Evolutionary conservation across 2,329 filamentous ascomycete species (phyloP).

Genomic region (Fusarium sp.): DNA sequence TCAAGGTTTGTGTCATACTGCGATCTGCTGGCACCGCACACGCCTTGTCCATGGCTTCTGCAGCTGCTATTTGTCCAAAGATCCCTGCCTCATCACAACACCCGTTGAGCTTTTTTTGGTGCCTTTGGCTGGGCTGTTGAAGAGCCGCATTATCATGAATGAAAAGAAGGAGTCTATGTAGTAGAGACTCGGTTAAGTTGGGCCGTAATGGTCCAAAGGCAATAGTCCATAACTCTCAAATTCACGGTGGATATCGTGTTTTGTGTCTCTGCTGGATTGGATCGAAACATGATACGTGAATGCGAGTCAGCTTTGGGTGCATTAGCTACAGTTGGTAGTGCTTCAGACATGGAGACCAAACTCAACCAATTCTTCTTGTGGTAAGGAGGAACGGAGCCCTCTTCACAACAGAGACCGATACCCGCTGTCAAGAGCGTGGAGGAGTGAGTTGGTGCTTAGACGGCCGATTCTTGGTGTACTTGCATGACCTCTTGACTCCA

Average conservation of each 20-base stretch:
- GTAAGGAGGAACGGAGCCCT: background rate
- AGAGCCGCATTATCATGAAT: slow-evolving; percentile 27
- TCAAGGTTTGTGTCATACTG: slow-evolving; percentile 18
- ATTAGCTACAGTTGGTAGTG: slow-evolving; percentile 10
- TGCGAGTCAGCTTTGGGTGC: slow-evolving; percentile 35
- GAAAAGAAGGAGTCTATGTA: slow-evolving; percentile 15
- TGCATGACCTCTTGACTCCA: slow-evolving; percentile 7
- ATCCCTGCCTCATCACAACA: slow-evolving; percentile 36
- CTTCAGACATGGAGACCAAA: slow-evolving; percentile 20
- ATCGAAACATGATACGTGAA: slow-evolving; percentile 11
- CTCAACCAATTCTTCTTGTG: background rate
- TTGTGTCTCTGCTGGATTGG: slow-evolving; percentile 39
- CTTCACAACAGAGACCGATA: background rate
- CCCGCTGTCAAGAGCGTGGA: background rate
- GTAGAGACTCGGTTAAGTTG: slow-evolving; percentile 7
- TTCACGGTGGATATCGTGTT: slow-evolving; percentile 27
- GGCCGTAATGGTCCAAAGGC: slow-evolving; percentile 3
- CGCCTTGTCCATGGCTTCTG: slow-evolving; percentile 34
- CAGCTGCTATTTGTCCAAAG: slow-evolving; percentile 29
- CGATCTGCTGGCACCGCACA: slow-evolving; percentile 45
- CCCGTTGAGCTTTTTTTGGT: background rate
- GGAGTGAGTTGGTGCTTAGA: slow-evolving; percentile 17
- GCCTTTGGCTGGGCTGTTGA: background rate
- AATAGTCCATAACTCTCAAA: background rate
- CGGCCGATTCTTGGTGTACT: slow-evolving; percentile 25